phyloP scores from a whole-genome alignment of 139 green algal genomes.

The Tetradesmus lagerheimii region DNA sequence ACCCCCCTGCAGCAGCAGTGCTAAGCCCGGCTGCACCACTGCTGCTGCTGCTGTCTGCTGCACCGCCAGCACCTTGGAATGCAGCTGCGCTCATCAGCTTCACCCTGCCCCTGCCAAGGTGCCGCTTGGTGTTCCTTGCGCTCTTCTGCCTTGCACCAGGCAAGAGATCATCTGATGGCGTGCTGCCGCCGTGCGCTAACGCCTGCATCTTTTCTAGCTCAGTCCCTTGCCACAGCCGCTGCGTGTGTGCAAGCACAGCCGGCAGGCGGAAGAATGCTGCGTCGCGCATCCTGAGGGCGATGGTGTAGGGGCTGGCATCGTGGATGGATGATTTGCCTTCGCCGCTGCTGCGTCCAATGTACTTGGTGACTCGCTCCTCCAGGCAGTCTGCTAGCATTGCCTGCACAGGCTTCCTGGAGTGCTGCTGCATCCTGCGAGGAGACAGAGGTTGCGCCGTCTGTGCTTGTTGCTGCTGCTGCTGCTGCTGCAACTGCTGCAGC shows the following conservation, averaged over 20 bases:
- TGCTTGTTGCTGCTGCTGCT: not conserved
- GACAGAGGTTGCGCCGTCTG: not conserved
- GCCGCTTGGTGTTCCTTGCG: not conserved
- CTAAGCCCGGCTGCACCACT: not conserved
- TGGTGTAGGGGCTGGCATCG: conserved; percentile 14
- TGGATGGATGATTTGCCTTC: not conserved
- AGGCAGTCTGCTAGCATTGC: not conserved
- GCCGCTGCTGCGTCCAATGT: not conserved
- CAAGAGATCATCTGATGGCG: not conserved
- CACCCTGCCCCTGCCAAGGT: not conserved
- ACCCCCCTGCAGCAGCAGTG: not conserved
- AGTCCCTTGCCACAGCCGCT: not conserved
- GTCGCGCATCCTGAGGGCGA: not conserved
- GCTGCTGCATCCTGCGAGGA: not conserved
- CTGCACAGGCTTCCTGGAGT: not conserved
- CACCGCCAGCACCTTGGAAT: not conserved
- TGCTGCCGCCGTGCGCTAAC: not conserved
- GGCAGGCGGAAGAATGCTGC: not conserved
- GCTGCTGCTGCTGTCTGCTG: not conserved
- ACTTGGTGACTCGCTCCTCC: not conserved
- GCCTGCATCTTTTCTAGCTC: not conserved
- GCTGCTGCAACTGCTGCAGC: not conserved
- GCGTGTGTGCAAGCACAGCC: conserved; percentile 12
- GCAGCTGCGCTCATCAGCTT: not conserved
- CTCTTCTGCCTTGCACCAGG: not conserved